Evolutionary conservation across 495 filamentous ascomycete genomes (phyloP), one percentile per base, ranked within the genome.

Genomic region (Penicillium macrosclerotiorum): DNA sequence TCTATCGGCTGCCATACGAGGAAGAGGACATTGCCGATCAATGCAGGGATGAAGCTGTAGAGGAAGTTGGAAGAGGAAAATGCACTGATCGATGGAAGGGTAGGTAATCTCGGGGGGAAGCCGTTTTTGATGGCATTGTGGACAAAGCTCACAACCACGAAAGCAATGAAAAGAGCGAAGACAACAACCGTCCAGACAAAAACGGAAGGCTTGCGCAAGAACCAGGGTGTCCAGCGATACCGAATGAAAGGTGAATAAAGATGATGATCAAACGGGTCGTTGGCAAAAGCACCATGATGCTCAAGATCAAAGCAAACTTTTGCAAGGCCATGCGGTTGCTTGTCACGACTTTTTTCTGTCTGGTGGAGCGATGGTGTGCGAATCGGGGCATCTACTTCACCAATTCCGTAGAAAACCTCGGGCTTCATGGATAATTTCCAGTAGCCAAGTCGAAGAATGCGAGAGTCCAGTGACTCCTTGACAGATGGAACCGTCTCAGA

Each of bases 31-130:
- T 86, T 85, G 16, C 86, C 90, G 12, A 94, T 72, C 2, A 90
- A 45, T 1, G 83, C 81, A 0, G 90, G 90, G 39, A 96, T 51
- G 61, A 96, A 93, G 61, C 81, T 84, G 73, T 88, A 95, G 38
- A 94, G 67, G 71, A 96, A 95, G 65, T 94, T 86, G 35, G 90
- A 87, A 2, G 88, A 68, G 4, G 88, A 93, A 60, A 91, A 96
- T 25, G 84, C 88, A 25, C 68, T 71, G 0, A 67, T 54, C 9
- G 74, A 76, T 5, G 88, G 83, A 1, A 74, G 70, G 0, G 86
- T 79, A 4, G 71, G 67, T 2, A 95, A 64, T 17, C 69, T 65
- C 9, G 90, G 89, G 11, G 73, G 65, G 66, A 94, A 96, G 19
- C 89, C 90, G 8, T 69, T 61, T 19, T 71, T 57, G 32, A 89